phyloP scores from a whole-genome alignment of 345 rosid genomes.

The Gossypium arboreum region DNA sequence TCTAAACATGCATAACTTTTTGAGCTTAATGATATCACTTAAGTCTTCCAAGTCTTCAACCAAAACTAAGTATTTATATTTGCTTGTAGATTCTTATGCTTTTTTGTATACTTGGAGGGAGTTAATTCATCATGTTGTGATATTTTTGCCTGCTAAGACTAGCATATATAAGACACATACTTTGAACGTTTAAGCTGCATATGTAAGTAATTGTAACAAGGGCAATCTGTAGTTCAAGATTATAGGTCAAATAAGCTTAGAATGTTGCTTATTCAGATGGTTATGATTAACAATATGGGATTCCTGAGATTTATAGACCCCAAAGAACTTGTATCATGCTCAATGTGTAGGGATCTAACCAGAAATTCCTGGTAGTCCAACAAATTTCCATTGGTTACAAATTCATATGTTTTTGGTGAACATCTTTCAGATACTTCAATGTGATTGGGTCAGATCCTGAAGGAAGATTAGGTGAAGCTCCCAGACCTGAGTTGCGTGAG shows the following conservation, averaged over 20 bases:
- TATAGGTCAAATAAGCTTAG: background rate
- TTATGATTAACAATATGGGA: background rate
- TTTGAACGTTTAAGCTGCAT: background rate
- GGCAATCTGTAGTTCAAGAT: background rate
- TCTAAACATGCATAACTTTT: background rate
- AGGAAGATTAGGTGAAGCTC: constrained; percentile 97
- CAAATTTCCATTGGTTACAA: constrained; percentile 5
- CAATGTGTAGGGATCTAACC: constrained; percentile 5
- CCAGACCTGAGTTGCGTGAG: constrained; percentile 89
- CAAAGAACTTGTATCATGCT: background rate
- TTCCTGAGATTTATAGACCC: background rate
- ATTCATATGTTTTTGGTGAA: constrained; percentile 4
- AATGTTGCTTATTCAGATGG: constrained; percentile 1
- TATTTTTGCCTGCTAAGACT: background rate
- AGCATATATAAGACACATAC: background rate
- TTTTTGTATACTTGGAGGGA: background rate
- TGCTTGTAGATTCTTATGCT: background rate
- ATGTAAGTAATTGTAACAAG: background rate
- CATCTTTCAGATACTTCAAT: constrained; percentile 72
- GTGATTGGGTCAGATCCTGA: constrained; percentile 97
- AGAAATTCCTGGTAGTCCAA: background rate
- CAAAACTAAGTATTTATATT: background rate
- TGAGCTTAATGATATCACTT: background rate
- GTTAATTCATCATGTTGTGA: background rate
- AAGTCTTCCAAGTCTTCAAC: background rate